phyloP scores from a whole-genome alignment of 2,329 filamentous ascomycete species.

The Ceratocystis lukuohia region DNA sequence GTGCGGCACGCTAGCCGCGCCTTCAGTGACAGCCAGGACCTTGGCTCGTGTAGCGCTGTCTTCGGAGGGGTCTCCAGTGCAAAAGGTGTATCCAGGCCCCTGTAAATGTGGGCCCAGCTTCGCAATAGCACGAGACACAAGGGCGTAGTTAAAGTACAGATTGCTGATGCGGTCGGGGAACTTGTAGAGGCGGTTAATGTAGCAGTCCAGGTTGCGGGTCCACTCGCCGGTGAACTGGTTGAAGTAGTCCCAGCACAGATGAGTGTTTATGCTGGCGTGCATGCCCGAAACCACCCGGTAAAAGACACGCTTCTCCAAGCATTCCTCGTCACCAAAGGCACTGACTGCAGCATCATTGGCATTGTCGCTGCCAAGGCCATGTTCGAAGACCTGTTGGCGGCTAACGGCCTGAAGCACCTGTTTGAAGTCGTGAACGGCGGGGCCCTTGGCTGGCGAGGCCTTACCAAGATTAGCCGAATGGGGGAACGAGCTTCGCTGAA shows the following conservation, averaged over 20 bases:
- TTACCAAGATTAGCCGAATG: constrained; percentile 42
- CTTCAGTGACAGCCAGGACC: constrained; percentile 60
- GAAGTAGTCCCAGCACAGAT: constrained; percentile 89
- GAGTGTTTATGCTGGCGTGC: constrained; percentile 94
- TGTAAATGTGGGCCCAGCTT: constrained; percentile 76
- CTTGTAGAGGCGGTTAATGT: constrained; percentile 68
- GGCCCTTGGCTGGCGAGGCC: constrained; percentile 30
- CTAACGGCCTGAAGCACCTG: constrained; percentile 46
- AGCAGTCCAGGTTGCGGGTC: constrained; percentile 83
- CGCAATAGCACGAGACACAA: constrained; percentile 80
- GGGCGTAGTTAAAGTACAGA: constrained; percentile 96
- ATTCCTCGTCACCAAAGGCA: constrained; percentile 76
- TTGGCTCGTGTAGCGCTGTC: constrained; percentile 69
- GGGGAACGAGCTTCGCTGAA: constrained; percentile 54
- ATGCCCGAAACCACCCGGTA: constrained; percentile 91
- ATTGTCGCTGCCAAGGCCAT: constrained; percentile 37
- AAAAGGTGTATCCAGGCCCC: constrained; percentile 65
- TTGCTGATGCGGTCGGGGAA: constrained; percentile 90
- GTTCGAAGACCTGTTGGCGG: constrained; percentile 47
- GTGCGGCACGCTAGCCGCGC: constrained; percentile 54
- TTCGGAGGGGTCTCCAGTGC: constrained; percentile 68
- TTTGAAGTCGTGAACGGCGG: constrained; percentile 47
- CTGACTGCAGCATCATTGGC: constrained; percentile 44
- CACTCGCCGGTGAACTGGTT: constrained; percentile 91
- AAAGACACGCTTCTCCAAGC: constrained; percentile 96